A percentile compares a stretch with the other conserved stretches of the same genome.
Evolutionary conservation across 73 alveolate species (phyloP).

Genomic region (Breviolum minutum): DNA sequence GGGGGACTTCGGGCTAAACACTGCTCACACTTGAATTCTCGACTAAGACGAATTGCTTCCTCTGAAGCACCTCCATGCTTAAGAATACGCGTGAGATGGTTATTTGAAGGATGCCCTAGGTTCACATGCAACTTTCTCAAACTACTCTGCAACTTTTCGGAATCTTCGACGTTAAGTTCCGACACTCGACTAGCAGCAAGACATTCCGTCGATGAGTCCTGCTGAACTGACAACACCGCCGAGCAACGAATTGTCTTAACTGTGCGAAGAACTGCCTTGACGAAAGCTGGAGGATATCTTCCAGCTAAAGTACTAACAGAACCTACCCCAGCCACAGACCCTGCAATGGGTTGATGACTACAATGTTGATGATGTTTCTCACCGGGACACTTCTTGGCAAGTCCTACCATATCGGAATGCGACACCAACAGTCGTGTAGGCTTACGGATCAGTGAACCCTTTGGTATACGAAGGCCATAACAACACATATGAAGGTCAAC

Average conservation of each 20-base stretch:
- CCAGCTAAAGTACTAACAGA: background rate
- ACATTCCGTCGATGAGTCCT: background rate
- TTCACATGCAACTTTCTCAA: background rate
- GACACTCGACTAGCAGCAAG: background rate
- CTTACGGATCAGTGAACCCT: background rate
- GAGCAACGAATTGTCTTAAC: background rate
- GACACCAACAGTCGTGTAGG: slow-evolving; percentile 3
- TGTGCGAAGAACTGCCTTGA: background rate
- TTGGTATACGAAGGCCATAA: background rate
- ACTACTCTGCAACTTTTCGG: background rate
- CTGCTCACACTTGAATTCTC: background rate
- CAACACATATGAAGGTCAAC: slow-evolving; percentile 17
- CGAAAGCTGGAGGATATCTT: background rate
- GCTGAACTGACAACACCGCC: background rate
- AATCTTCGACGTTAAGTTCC: background rate
- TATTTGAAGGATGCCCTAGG: background rate
- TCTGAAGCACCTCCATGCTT: background rate
- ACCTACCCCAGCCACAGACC: background rate
- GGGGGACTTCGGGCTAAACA: background rate
- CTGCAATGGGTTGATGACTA: background rate
- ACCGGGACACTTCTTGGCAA: background rate
- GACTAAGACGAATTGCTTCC: background rate
- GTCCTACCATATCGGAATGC: background rate
- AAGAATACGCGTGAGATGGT: background rate
- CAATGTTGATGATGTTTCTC: background rate